These are phyloP conservation scores for Trametes sanguinea DNA, from an alignment of 768 basidiomycete species.

Conservation along the genomic window DNA sequence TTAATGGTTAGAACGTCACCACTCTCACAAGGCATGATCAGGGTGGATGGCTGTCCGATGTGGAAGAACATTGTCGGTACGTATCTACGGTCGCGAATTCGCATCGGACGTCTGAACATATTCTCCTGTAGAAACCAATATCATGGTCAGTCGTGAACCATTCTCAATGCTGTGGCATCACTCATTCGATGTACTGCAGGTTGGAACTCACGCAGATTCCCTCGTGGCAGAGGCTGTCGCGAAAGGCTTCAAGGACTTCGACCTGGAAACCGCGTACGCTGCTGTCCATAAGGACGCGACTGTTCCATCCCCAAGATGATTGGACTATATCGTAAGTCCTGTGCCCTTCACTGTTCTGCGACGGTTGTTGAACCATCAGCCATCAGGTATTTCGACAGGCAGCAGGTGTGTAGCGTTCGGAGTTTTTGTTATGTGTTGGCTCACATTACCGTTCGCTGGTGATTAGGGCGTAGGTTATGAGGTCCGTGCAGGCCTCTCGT, in stretches of 20 bases:
- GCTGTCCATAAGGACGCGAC: conserved; percentile 76
- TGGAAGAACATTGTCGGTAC: conserved; percentile 83
- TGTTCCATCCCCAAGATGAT: conserved; percentile 60
- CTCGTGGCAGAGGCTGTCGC: conserved; percentile 70
- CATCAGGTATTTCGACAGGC: conserved; percentile 64
- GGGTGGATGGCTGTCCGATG: conserved; percentile 87
- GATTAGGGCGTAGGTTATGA: conserved; percentile 73
- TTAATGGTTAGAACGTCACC: background rate
- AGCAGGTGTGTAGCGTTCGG: conserved; percentile 49
- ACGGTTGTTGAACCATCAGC: too few species aligned
- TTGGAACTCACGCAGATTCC: conserved; percentile 80
- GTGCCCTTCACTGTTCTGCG: too few species aligned
- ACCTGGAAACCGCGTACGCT: conserved; percentile 65
- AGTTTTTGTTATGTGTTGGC: background rate
- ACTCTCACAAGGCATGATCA: conserved; percentile 15
- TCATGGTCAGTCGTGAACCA: conserved; percentile 55
- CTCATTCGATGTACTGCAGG: conserved; percentile 38
- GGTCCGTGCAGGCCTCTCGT: conserved; percentile 74
- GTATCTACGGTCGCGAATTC: conserved; percentile 10
- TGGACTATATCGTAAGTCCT: conserved; percentile 47
- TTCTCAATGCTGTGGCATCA: background rate
- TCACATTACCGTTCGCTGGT: background rate
- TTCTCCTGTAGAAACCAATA: conserved; percentile 62
- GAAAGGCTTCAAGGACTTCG: conserved; percentile 66
- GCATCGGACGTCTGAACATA: background rate